A percentile compares a stretch with the other conserved stretches of the same genome.
phyloP scores from a whole-genome alignment of 768 basidiomycete species.

The Gelatoporia subvermispora region DNA sequence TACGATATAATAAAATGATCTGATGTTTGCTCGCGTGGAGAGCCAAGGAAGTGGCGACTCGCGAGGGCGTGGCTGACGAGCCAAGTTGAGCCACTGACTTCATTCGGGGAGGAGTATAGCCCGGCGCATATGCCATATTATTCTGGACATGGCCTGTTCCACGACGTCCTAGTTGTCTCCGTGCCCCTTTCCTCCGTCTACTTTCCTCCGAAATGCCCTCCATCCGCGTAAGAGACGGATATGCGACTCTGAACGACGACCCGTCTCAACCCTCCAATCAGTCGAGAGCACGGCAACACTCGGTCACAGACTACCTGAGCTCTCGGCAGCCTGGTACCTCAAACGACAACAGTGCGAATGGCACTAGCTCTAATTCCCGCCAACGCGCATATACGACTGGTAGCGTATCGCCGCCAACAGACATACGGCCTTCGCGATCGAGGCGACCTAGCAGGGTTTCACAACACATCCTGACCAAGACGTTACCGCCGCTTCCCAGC shows the following conservation, averaged over 20 bases:
- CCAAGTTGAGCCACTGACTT: too few relatives aligned
- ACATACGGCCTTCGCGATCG: background rate
- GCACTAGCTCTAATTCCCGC: background rate
- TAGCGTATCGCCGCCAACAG: background rate
- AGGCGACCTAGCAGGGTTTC: constrained; percentile 11
- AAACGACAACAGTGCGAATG: background rate
- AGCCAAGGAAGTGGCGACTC: too few relatives aligned
- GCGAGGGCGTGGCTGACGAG: too few relatives aligned
- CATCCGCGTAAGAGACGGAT: constrained; percentile 37
- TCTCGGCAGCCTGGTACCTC: background rate
- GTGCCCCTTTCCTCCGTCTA: background rate
- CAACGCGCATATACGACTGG: background rate
- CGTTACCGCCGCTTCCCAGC: background rate
- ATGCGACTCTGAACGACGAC: constrained; percentile 15
- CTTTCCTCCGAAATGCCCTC: constrained; percentile 37
- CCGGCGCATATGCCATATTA: background rate
- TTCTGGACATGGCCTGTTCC: background rate
- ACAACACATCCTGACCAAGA: constrained; percentile 17
- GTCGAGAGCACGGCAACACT: background rate
- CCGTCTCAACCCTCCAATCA: background rate
- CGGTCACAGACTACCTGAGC: background rate
- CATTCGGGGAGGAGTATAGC: too few relatives aligned
- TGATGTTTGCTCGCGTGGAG: too few relatives aligned
- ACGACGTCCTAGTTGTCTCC: constrained; percentile 2
- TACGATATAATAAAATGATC: too few relatives aligned